These are phyloP conservation scores for Daedaleopsis sinensis DNA, from an alignment of 768 basidiomycete genomes.

Conservation along the genomic window DNA sequence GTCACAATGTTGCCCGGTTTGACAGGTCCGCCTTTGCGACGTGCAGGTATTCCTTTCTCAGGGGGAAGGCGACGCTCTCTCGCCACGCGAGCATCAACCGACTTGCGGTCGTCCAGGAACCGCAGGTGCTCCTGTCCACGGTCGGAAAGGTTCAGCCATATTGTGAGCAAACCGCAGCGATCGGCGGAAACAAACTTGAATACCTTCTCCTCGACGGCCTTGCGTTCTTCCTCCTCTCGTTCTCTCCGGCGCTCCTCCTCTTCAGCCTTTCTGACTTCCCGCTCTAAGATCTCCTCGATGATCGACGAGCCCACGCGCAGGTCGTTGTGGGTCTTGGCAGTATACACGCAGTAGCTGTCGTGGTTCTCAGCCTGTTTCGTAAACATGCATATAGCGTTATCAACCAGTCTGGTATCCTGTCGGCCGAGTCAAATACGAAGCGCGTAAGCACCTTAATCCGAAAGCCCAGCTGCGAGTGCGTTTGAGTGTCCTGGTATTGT, in stretches of 20 bases:
- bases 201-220: conserved; percentile 58
- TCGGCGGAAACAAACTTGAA: too few relatives aligned
- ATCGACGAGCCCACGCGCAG: conserved; percentile 63
- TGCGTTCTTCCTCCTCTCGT: conserved; percentile 55
- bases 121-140: conserved; percentile 60
- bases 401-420: too few relatives aligned
- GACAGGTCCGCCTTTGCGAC: background rate
- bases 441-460: conserved; percentile 6
- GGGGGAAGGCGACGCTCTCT: conserved; percentile 6
- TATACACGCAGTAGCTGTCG: conserved; percentile 71
- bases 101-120: conserved; percentile 73
- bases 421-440: background rate
- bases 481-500: too few relatives aligned
- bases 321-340: conserved; percentile 48
- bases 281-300: conserved; percentile 57
- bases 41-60: background rate
- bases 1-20: background rate
- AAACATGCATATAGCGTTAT: background rate
- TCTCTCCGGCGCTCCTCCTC: conserved; percentile 43
- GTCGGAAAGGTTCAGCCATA: background rate
- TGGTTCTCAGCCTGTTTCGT: conserved; percentile 57
- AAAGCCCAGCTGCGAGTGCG: conserved; percentile 2
- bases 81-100: conserved; percentile 15
- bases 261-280: conserved; percentile 50
- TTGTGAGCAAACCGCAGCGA: conserved; percentile 2